Percentiles rank a stretch among this genome's conserved stretches.
Evolutionary conservation across 176 grass and related monocot species (phyloP).

Genomic region (Metroxylon sagu): DNA sequence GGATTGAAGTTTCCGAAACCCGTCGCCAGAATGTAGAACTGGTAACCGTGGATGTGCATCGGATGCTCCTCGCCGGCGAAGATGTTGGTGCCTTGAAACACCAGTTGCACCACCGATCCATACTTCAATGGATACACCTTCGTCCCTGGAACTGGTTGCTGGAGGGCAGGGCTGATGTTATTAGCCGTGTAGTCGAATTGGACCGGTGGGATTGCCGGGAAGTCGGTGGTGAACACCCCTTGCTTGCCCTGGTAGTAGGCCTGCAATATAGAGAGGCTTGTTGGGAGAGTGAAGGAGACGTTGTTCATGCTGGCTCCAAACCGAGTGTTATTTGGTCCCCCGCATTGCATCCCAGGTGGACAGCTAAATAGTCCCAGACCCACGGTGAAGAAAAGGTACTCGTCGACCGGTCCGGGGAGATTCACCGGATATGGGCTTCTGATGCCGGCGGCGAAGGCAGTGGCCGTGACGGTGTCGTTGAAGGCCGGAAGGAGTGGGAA

Average conservation of each 20-base stretch:
- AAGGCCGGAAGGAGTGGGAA: slow-evolving; percentile 48
- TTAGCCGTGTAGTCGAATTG: slow-evolving; percentile 63
- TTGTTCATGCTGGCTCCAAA: slow-evolving; percentile 91
- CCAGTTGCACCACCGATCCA: slow-evolving; percentile 66
- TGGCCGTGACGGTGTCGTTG: slow-evolving; percentile 66
- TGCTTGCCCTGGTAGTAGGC: slow-evolving; percentile 51
- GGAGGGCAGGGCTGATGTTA: slow-evolving; percentile 56
- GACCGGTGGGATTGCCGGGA: slow-evolving; percentile 57
- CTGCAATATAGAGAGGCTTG: slow-evolving; percentile 45
- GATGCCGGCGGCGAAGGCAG: slow-evolving; percentile 42
- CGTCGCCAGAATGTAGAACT: slow-evolving; percentile 77
- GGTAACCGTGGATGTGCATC: slow-evolving; percentile 91
- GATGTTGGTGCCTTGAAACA: slow-evolving; percentile 82
- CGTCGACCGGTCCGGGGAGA: slow-evolving; percentile 60
- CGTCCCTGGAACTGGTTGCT: slow-evolving; percentile 53
- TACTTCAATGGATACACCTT: slow-evolving; percentile 45
- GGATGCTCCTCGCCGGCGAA: slow-evolving; percentile 69
- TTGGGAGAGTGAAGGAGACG: slow-evolving; percentile 65
- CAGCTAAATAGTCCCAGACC: slow-evolving; percentile 64
- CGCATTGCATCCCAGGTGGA: slow-evolving; percentile 36
- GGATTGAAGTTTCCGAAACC: slow-evolving; percentile 81
- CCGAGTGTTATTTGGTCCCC: slow-evolving; percentile 56
- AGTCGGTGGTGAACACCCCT: slow-evolving; percentile 69
- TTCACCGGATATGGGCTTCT: slow-evolving; percentile 44
- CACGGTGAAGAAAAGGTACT: slow-evolving; percentile 51